Conservation (phyloP, 768 basidiomycete species). For the Dacryopinax spathularia region DNA sequence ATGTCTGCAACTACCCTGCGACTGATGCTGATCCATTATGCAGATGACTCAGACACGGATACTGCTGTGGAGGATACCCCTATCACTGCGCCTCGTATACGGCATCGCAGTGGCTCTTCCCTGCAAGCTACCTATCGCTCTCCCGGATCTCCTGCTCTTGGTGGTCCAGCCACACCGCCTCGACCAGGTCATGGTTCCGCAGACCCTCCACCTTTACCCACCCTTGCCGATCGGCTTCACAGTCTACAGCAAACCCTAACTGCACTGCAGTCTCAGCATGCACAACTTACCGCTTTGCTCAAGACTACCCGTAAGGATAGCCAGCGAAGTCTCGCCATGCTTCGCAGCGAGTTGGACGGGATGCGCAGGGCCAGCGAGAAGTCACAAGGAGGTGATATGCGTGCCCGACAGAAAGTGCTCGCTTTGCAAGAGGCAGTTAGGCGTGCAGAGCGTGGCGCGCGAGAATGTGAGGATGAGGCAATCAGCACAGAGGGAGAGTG, state of each 20-base stretch:
- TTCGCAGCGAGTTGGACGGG: constrained; percentile 71
- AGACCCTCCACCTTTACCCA: not conserved
- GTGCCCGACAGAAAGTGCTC: constrained; percentile 73
- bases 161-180: constrained; percentile 14
- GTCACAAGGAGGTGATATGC: constrained; percentile 52
- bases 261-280: constrained; percentile 48
- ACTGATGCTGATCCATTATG: not conserved
- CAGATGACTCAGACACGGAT: constrained; percentile 6
- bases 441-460: not conserved
- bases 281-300: constrained; percentile 49
- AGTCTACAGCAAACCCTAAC: constrained; percentile 51
- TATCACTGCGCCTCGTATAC: not conserved
- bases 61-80: constrained; percentile 6
- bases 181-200: not conserved
- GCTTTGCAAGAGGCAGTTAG: constrained; percentile 72
- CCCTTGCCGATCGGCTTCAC: constrained; percentile 11
- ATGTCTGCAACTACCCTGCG: not conserved
- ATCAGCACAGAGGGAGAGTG: not conserved
- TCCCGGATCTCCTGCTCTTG: not conserved
- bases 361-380: constrained; percentile 76
- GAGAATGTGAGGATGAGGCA: not conserved
- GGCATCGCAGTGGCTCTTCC: not conserved
- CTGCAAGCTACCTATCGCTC: not conserved
- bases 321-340: constrained; percentile 66
- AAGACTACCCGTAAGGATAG: constrained; percentile 68